Base-by-base conservation (phyloP, 2,329 filamentous ascomycete genomes). In the Apiospora hydei region DNA sequence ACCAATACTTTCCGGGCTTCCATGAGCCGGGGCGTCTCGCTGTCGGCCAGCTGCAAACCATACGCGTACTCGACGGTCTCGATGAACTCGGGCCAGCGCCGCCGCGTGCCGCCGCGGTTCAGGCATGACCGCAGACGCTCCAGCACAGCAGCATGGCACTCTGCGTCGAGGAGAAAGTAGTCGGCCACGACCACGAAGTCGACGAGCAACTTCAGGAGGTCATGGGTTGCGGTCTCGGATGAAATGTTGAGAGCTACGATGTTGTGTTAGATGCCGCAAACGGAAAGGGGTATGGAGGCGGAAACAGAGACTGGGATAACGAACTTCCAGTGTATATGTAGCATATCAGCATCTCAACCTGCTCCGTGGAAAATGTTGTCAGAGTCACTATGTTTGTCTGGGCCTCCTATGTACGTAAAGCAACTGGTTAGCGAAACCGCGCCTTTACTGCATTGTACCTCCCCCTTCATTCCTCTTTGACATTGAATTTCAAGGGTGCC, bases 251-350 rank as follows among this genome's bases (percentile, higher is more conserved):
- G 57, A n/a, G 18, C 57, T 64, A 18, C 30, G 34, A 24, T 8
- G 4, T 11, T 11, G 34, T 41, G 34, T 64, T 14, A 64, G 34
- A 64, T 41, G 10, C 1, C 18, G 18, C 57, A 4, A n/a, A 16
- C 4, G 57, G 38, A 41, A 64, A 64, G 57, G 57, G 30, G 30
- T 18, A 21, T 21, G 30, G 3, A 11, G 8, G 16, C 13, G 30
- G 53, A 16, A 10, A 38, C 21, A 16, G 30, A 57, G 26, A 34
- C 14, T 34, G 53, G 16, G 30, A 38, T 11, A 30, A 64, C 57
- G 57, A 64, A 64, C 57, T 41, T 64, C 57, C 57, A n/a, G 57
- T 64, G 57, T 64, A 64, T 7, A 64, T 13, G 34, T 64, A 64
- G 34, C 34, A 41, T n/a, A 64, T 21, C 8, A 64, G 18, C 34